Percentiles rank a stretch among this genome's conserved stretches.
phyloP scores from a whole-genome alignment of 202 grass and related monocot species.

The Saccharum hybrid region DNA sequence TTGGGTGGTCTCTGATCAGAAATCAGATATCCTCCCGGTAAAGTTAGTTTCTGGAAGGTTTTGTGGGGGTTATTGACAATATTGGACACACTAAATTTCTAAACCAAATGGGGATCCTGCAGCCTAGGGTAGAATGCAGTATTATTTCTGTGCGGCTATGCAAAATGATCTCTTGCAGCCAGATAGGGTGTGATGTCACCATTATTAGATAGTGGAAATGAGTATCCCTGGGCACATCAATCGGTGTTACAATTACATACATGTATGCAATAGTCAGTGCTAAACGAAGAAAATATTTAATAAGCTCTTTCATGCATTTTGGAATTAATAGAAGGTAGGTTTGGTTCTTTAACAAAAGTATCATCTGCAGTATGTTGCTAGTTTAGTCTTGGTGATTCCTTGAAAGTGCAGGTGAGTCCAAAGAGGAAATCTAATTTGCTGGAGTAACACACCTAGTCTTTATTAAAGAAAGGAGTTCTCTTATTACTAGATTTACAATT shows the following conservation, averaged over 20 bases:
- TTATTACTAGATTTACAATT: conserved; percentile 4
- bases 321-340: background rate
- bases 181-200: background rate
- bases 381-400: conserved; percentile 11
- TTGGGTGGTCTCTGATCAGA: background rate
- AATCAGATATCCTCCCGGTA: background rate
- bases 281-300: background rate
- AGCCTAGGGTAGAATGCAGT: conserved; percentile 5
- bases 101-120: conserved; percentile 22
- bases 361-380: conserved; percentile 5
- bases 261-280: conserved; percentile 9
- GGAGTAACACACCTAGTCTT: background rate
- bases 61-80: background rate
- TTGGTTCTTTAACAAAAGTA: background rate
- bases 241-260: conserved; percentile 3
- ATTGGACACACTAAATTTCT: conserved; percentile 3
- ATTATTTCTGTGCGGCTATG: background rate
- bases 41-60: conserved; percentile 21
- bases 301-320: background rate
- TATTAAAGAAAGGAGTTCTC: conserved; percentile 18
- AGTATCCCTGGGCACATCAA: background rate
- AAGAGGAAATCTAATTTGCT: conserved; percentile 19
- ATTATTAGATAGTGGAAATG: conserved; percentile 3
- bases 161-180: background rate
- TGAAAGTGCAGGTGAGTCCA: conserved; percentile 3